Base-by-base conservation (phyloP, 768 basidiomycete genomes). In the Dioszegia crocea region DNA sequence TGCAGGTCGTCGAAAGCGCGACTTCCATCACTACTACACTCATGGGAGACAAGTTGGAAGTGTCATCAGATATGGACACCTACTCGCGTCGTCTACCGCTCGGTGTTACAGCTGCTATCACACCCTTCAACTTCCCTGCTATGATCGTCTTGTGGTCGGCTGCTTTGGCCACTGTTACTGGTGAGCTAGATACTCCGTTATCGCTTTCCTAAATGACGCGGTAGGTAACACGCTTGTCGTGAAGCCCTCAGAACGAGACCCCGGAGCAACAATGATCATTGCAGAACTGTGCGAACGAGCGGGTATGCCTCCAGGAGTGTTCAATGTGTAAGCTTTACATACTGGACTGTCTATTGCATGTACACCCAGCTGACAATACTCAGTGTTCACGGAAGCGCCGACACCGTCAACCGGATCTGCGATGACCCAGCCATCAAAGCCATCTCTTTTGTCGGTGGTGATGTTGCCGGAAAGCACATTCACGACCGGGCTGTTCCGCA, bases 241-340 rank as follows among this genome's bases (percentile, higher is more conserved):
- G 61, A 99, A 99, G 71, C 94, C 94, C 19, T 92, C 89, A 1
- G 94, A 99, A 75, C 86, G 94, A 24, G 93, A 96, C 74, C 94
- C 94, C 14, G 94, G 94, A 47, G 94, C 96, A 14, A 87, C 91
- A 5, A 92, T 96, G 88, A 94, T 99, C 56, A 91, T 99, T 61
- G 91, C 92, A 30, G 94, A 99, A 78, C 82, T 97, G 3, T 91
- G 89, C 71, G 85, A 89, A 77, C 85, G 84, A 54, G 91, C 94
- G 56, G 57, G 75, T 23, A 60, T 78, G 26, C 76, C 75, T 14
- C 74, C 84, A 24, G 92, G 93, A 62, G 91, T 97, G 29, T 79
- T 99, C 56, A 93, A 91, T 68, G 72, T 74, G 69, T 73, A 33
- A 47, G 71, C 27, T 24, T 2, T 10, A 5, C 5, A 33, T 40